Evolutionary conservation across 495 filamentous ascomycete genomes (phyloP).

Genomic region (Lophiostoma macrostomum): DNA sequence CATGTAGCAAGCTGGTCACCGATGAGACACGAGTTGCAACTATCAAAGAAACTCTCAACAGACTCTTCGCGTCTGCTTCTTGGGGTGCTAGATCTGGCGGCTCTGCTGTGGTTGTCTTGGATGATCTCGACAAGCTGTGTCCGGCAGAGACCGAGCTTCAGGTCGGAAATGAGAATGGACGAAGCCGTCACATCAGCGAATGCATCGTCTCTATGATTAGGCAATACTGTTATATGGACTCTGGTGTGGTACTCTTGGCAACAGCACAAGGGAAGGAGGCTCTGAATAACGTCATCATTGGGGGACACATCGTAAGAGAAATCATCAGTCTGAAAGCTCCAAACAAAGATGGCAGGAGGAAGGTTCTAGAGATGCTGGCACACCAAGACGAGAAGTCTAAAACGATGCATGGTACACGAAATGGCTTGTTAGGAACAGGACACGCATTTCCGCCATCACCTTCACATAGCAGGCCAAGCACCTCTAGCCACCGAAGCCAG

Average conservation of each 20-base stretch:
- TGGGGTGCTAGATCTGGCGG: constrained; percentile 88
- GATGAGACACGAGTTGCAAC: constrained; percentile 84
- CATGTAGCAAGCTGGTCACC: constrained; percentile 77
- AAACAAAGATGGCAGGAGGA: constrained; percentile 83
- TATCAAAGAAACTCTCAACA: constrained; percentile 81
- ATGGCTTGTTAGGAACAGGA: constrained; percentile 23
- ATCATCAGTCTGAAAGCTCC: constrained; percentile 77
- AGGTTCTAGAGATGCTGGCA: constrained; percentile 72
- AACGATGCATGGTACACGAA: constrained; percentile 43
- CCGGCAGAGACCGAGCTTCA: constrained; percentile 89
- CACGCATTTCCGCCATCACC: constrained; percentile 27
- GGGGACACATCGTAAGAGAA: constrained; percentile 42
- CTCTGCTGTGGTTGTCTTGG: constrained; percentile 75
- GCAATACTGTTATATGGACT: constrained; percentile 73
- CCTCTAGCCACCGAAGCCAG: constrained; percentile 47
- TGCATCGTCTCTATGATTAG: constrained; percentile 76
- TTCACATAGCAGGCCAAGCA: constrained; percentile 20
- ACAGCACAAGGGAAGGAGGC: constrained; percentile 87
- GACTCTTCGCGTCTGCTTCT: constrained; percentile 79
- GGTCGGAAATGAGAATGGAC: constrained; percentile 84
- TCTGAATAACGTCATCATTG: constrained; percentile 42
- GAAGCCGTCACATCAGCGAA: constrained; percentile 90
- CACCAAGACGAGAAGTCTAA: constrained; percentile 35
- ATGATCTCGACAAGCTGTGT: constrained; percentile 90
- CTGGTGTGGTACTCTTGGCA: constrained; percentile 79